Evolutionary conservation across 768 basidiomycete species (phyloP), one percentile per base, ranked within the genome.

Genomic region (Dentipellis fragilis): DNA sequence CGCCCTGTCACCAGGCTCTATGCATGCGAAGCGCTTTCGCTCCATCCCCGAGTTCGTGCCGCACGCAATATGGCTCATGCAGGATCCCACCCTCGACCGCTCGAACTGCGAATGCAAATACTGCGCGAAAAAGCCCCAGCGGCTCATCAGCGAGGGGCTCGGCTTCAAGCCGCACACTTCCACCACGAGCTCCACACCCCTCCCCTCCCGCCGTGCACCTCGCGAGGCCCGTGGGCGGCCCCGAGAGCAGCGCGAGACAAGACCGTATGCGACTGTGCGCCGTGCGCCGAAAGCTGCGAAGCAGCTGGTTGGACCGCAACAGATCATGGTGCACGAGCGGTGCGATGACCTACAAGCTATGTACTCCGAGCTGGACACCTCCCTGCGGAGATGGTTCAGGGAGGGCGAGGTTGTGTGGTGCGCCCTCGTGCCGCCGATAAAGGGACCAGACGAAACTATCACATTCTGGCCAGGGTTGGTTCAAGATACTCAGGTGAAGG

Each of bases 41-140:
- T 91, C 89, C 11, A 73, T 83, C n/a, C 85, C 85, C 49, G 91
- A 93, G 65, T 90, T 93, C 66, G 78, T 86, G 49, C 89, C 89
- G 4, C 91, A 93, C 62, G 87, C 87, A 2, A 73, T 83, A 56
- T 93, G 89, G 89, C 77, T 93, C 10, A 73, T 84, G 66, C 72
- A 72, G 7, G 83, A 87, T 57, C 63, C 71, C 0, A 72, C 71
- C 2, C 64, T 76, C 57, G 66, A 76, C 57, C 74, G 74, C 47
- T 63, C 66, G 2, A 76, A 76, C 45, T 92, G 89, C 63, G 69
- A 69, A 35, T 92, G 89, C 72, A 89, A 89, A 65, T 91, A 91
- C 62, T 91, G 88, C 65, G 70, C 78, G 42, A 84, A 83, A 62
- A 75, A 80, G 58, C 71, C 83, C 0, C 89, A 91, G 66, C 78